A percentile compares a stretch with the other conserved stretches of the same genome.
phyloP scores from a whole-genome alignment of 805 yeast species.

The Cyberlindnera sargentensis region DNA sequence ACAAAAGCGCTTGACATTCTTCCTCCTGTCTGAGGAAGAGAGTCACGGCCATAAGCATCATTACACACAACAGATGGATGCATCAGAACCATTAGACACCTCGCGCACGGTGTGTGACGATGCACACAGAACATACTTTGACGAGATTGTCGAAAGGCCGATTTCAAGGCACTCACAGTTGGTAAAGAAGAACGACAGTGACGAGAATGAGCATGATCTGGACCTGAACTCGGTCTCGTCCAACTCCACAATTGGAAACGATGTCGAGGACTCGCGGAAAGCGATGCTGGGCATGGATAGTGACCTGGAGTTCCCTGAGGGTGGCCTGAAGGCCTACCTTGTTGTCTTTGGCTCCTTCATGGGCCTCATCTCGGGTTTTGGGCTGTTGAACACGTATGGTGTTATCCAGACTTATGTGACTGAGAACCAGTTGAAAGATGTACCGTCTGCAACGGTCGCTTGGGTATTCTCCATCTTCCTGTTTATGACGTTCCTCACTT shows the following conservation, averaged over 20 bases:
- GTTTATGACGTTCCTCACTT: constrained; percentile 40
- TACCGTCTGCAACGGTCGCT: constrained; percentile 41
- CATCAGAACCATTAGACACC: background rate
- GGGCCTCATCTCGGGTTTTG: constrained; percentile 49
- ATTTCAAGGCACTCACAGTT: no score
- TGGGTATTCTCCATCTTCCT: constrained; percentile 60
- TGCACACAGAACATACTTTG: background rate
- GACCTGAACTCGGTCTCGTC: background rate
- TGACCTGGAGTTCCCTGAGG: constrained; percentile 43
- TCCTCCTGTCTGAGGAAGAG: no score
- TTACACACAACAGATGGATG: no score
- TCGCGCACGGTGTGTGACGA: background rate
- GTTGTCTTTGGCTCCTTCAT: constrained; percentile 52
- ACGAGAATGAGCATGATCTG: background rate
- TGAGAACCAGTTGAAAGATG: constrained; percentile 42
- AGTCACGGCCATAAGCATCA: no score
- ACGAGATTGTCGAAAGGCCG: background rate
- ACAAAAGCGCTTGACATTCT: no score
- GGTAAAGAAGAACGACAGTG: background rate
- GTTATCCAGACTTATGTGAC: constrained; percentile 56
- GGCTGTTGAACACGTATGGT: constrained; percentile 51
- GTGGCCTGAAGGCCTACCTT: constrained; percentile 48
- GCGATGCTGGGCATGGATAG: constrained; percentile 9
- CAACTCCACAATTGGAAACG: constrained; percentile 1
- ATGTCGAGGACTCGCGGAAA: background rate